These are phyloP conservation scores for Jamesozyma jinghongensis DNA, from an alignment of 805 yeast species.

Conservation along the genomic window DNA sequence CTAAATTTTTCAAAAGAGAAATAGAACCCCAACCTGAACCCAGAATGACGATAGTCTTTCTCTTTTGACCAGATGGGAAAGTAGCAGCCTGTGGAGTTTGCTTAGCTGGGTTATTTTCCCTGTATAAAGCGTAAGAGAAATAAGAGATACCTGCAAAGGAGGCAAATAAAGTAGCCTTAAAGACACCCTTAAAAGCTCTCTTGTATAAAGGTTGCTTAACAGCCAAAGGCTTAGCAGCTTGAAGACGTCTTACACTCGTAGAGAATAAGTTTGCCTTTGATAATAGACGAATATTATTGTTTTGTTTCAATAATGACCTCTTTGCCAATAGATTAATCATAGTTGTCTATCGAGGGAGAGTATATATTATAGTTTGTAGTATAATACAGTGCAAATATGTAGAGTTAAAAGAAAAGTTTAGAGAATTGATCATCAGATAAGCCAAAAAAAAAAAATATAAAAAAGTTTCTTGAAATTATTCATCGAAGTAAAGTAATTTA, in stretches of 20 bases:
- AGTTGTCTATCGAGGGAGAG: not conserved
- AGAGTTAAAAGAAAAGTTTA: too few relatives aligned
- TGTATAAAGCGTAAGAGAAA: constrained; percentile 52
- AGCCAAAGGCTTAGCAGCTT: not conserved
- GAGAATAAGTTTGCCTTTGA: constrained; percentile 1
- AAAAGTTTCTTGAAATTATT: too few relatives aligned
- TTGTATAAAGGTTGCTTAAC: constrained; percentile 7
- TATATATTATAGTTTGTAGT: too few relatives aligned
- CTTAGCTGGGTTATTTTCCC: constrained; percentile 50
- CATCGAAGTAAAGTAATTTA: too few relatives aligned
- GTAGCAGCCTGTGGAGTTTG: constrained; percentile 54
- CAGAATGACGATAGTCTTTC: constrained; percentile 49
- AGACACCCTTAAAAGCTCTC: constrained; percentile 9
- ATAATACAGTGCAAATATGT: too few relatives aligned
- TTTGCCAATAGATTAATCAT: constrained; percentile 2
- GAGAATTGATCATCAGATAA: too few relatives aligned
- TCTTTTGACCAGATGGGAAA: constrained; percentile 37
- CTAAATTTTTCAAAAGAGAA: constrained; percentile 72
- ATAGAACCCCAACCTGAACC: constrained; percentile 97
- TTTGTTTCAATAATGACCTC: not conserved
- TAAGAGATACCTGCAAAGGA: constrained; percentile 44
- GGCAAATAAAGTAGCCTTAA: constrained; percentile 39
- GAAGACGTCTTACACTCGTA: not conserved
- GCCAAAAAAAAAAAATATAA: too few relatives aligned
- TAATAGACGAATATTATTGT: not conserved